Base-by-base conservation (phyloP, 305 asterid genomes). In the Petunia hybrid region DNA sequence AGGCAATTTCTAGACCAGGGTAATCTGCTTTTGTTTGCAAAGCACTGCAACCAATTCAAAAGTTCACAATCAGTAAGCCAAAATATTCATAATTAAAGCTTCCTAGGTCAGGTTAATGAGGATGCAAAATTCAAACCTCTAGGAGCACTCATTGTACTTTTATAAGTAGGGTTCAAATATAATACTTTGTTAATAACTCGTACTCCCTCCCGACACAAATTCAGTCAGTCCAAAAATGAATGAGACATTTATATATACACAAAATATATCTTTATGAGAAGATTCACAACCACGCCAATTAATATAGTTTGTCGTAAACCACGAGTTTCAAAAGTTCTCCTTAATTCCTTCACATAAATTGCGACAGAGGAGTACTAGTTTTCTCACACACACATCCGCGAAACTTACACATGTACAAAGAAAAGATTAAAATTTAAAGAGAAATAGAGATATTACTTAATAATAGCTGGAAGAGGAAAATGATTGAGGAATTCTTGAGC, bases 381-480 rank as follows among this genome's bases (percentile, higher is more conserved):
- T n/a, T n/a, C n/a, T 45, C 51, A 45, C 8, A 67, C 53, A 41
- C 53, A 67, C n/a, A 66, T 65, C 10, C 45, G 38, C 9, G 76
- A 69, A 43, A 69, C n/a, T n/a, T n/a, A 69, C 76, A 8, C 76
- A 22, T 22, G 76, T 69, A 69, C 41, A 16, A 69, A 45, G 76
- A 71, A 14, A 14, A 39, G 78, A n/a, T 0, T 0, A 65, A 78
- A 57, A 55, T 53, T 22, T 13, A 38, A 43, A 69, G 65, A 8
- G 83, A 46, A 77, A 45, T 59, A 83, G 71, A 70, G 48, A 84
- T 83, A 94, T n/a, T n/a, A 94, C 99, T 81, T 89, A 82, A 94
- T 86, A 85, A 96, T 86, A 73, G 93, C 94, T 62, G 98, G 97
- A 43, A 96, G 96, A 39, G 98, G 99, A 82, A 87, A 92, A 56